Base-by-base conservation (phyloP, 2,329 filamentous ascomycete species). In the Sclerotinia trifoliorum region DNA sequence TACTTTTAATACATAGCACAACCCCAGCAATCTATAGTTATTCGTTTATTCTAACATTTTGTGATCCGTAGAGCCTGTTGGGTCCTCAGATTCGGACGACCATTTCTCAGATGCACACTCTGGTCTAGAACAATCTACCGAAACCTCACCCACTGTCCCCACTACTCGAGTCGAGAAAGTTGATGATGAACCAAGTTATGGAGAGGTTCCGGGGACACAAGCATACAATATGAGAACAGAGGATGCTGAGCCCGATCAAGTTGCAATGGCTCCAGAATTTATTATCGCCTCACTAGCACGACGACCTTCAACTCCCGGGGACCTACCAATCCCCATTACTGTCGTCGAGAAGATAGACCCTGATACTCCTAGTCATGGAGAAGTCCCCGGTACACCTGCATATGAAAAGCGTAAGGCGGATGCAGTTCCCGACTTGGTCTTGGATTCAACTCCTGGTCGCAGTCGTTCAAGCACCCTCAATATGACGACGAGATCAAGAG, bases 91-190 rank as follows among this genome's bases (percentile, higher is more conserved):
- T 71, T 89, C 66, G 39, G 88, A 90, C 57, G 88, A 90, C 73
- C 88, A 90, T 79, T 90, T 89, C 78, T 89, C 86, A 63, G 88
- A 90, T 76, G 88, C 88, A 46, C 85, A 85, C 66, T 88, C 86
- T 46, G 83, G 78, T 68, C 78, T 74, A 6, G 71, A 75, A 72
- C 84, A 79, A 11, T 79, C 78, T 7, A 74, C 78, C 52, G 78
- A 76, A 70, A 85, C 84, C 19, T 84, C 86, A 26, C 69, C 73
- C 44, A 61, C 56, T n/a, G 57, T 88, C 66, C 87, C 86, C n/a
- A 83, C 80, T 70, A 87, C 85, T 32, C 79, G 85, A 66, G 82
- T 88, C 46, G 85, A 88, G 75, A 86, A 83, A 78, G 81, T 88
- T 68, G 83, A 86, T 74, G 81, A 86, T 72, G 81, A 84, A 75